Evolutionary conservation across 2,329 filamentous ascomycete genomes (phyloP).

Genomic region (Lithohypha guttulata): DNA sequence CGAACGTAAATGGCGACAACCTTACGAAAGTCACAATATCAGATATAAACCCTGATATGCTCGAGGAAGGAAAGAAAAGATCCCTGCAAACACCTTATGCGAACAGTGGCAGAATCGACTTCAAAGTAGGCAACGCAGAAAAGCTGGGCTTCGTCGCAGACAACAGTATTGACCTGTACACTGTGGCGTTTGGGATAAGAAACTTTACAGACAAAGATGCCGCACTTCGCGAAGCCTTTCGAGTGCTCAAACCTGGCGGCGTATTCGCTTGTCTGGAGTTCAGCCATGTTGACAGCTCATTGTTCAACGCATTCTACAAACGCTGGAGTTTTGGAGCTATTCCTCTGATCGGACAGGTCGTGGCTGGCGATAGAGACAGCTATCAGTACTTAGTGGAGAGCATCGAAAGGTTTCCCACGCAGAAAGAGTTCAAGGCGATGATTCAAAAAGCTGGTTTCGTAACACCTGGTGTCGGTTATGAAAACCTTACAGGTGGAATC

Average conservation of each 20-base stretch:
- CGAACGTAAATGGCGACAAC: constrained; percentile 66
- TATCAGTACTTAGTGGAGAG: constrained; percentile 99
- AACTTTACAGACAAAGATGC: constrained; percentile 90
- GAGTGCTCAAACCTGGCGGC: constrained; percentile 85
- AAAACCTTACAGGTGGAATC: constrained; percentile 84
- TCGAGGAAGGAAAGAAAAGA: constrained; percentile 74
- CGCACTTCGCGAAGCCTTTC: constrained; percentile 70
- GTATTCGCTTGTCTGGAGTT: constrained; percentile 97
- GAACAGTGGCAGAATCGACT: constrained; percentile 46
- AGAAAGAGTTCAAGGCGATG: constrained; percentile 74
- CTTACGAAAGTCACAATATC: constrained; percentile 78
- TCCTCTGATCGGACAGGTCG: constrained; percentile 86
- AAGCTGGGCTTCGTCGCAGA: constrained; percentile 54
- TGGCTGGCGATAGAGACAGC: constrained; percentile 85
- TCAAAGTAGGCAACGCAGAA: constrained; percentile 87
- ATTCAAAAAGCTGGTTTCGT: constrained; percentile 60
- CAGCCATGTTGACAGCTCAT: constrained; percentile 64
- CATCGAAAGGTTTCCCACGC: constrained; percentile 83
- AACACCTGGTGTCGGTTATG: constrained; percentile 71
- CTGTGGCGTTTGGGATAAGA: constrained; percentile 91
- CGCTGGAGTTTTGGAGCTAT: constrained; percentile 93
- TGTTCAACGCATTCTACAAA: constrained; percentile 83
- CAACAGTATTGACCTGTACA: constrained; percentile 82
- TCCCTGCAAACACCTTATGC: constrained; percentile 53
- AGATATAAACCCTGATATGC: constrained; percentile 94